A percentile compares a stretch with the other conserved stretches of the same genome.
phyloP scores from a whole-genome alignment of 2,329 filamentous ascomycete species.

The Pseudogymnoascus verrucosus region DNA sequence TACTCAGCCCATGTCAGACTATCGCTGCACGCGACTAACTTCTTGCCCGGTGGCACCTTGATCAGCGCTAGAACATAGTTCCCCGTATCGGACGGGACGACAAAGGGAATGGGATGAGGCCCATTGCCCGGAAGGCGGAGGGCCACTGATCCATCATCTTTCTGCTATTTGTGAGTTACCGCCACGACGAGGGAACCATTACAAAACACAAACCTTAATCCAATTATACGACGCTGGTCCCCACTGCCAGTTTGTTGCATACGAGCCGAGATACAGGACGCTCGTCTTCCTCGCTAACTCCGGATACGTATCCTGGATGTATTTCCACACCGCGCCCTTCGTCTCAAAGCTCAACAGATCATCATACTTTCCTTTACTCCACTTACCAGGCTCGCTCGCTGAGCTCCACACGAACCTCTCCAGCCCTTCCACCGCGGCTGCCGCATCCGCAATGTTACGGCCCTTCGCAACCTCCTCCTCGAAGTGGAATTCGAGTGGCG shows the following conservation, averaged over 20 bases:
- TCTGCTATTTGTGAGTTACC: not conserved
- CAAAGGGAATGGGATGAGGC: not conserved
- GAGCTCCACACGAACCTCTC: constrained; percentile 34
- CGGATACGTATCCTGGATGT: constrained; percentile 24
- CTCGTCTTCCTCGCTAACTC: constrained; percentile 25
- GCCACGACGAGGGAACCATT: not conserved
- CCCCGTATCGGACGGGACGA: constrained; percentile 16
- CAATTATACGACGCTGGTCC: not conserved
- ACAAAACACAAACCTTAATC: not conserved
- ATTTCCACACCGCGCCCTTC: constrained; percentile 31
- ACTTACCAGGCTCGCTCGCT: constrained; percentile 29
- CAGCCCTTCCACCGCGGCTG: constrained; percentile 26
- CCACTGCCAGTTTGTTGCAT: constrained; percentile 23
- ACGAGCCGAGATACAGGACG: constrained; percentile 28
- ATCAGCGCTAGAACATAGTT: constrained; percentile 21
- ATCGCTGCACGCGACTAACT: constrained; percentile 6
- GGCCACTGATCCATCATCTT: not conserved
- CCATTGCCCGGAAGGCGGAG: not conserved
- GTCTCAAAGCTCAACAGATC: constrained; percentile 35
- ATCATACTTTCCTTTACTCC: constrained; percentile 34
- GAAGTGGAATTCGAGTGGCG: constrained; percentile 19
- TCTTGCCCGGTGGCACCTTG: constrained; percentile 23
- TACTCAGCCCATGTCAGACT: not conserved
- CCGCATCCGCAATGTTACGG: constrained; percentile 31
- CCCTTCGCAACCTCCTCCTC: constrained; percentile 31